Percentiles rank a stretch among this genome's conserved stretches.
These are phyloP conservation scores for Umbilicaria muhlenbergii DNA, from an alignment of 495 filamentous ascomycete species.

Conservation along the genomic window DNA sequence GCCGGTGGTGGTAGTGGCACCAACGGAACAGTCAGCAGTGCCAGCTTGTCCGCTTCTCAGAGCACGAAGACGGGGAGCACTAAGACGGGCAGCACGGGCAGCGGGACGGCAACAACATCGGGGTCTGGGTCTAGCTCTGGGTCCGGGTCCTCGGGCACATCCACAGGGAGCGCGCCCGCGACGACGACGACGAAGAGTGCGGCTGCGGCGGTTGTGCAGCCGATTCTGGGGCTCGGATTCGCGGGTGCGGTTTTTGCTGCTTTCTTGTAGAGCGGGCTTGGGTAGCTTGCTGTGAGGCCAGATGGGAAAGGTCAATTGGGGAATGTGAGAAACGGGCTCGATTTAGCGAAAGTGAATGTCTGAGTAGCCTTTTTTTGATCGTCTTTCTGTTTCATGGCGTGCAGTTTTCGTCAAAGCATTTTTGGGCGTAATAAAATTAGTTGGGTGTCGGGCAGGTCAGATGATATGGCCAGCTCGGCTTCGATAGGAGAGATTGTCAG, in stretches of 20 bases:
- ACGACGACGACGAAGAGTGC: background rate
- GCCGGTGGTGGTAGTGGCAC: constrained; percentile 6
- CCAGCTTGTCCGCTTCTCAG: constrained; percentile 12
- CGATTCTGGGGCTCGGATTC: constrained; percentile 18
- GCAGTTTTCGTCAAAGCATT: too few species aligned
- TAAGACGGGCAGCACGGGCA: constrained; percentile 15
- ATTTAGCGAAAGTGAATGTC: too few species aligned
- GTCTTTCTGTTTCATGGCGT: too few species aligned
- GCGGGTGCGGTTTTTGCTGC: constrained; percentile 31
- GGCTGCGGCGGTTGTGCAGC: constrained; percentile 8
- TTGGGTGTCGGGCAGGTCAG: too few species aligned
- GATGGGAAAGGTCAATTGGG: too few species aligned
- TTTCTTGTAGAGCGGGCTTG: constrained; percentile 23
- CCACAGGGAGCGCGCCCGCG: constrained; percentile 1
- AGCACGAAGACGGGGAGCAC: constrained; percentile 9
- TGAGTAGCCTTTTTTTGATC: too few species aligned
- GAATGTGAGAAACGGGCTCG: too few species aligned
- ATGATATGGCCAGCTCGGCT: too few species aligned
- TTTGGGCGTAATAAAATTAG: too few species aligned
- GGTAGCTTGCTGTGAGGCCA: too few species aligned
- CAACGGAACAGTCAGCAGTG: constrained; percentile 11
- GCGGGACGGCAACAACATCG: constrained; percentile 18
- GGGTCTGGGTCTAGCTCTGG: constrained; percentile 25
- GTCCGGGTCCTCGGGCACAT: background rate
- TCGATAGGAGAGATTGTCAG: too few species aligned